A percentile compares a stretch with the other conserved stretches of the same genome.
Conservation (phyloP, 192 early-diverging fungal species). For the Chytriomyces sp. region DNA sequence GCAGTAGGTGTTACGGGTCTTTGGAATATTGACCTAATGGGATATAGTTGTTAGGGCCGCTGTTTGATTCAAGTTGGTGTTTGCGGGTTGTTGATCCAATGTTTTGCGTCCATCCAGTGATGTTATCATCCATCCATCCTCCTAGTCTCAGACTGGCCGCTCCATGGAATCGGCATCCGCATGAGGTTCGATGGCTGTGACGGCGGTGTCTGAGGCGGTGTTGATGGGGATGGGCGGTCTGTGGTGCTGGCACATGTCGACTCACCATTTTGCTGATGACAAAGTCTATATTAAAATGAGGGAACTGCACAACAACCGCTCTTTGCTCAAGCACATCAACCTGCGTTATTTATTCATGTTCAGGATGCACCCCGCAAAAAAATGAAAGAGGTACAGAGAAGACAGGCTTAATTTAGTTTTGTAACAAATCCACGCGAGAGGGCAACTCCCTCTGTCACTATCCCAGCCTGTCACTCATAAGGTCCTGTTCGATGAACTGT, state of each 20-base stretch:
- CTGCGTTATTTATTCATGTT: background rate
- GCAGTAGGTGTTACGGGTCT: constrained; percentile 99
- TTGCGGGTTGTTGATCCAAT: background rate
- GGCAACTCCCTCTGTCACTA: constrained; percentile 4
- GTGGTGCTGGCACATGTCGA: too few relatives aligned
- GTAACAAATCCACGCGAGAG: background rate
- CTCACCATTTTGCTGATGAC: background rate
- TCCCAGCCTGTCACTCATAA: constrained; percentile 57
- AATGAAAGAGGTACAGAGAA: background rate
- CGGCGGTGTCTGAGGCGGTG: background rate
- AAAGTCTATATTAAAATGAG: background rate
- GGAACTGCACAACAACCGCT: too few relatives aligned
- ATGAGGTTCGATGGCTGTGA: background rate
- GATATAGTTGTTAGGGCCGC: background rate
- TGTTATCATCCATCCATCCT: background rate
- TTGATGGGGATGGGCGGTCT: too few relatives aligned
- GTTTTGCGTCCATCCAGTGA: background rate
- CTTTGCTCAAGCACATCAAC: background rate
- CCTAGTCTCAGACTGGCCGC: too few relatives aligned
- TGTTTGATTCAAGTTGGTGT: background rate
- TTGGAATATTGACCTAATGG: constrained; percentile 94
- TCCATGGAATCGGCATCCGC: too few relatives aligned
- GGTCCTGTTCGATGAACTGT: constrained; percentile 45
- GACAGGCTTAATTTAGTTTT: background rate
- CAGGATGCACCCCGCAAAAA: background rate